phyloP scores from a whole-genome alignment of 768 basidiomycete species.

The Coprinopsis strossmayeri region DNA sequence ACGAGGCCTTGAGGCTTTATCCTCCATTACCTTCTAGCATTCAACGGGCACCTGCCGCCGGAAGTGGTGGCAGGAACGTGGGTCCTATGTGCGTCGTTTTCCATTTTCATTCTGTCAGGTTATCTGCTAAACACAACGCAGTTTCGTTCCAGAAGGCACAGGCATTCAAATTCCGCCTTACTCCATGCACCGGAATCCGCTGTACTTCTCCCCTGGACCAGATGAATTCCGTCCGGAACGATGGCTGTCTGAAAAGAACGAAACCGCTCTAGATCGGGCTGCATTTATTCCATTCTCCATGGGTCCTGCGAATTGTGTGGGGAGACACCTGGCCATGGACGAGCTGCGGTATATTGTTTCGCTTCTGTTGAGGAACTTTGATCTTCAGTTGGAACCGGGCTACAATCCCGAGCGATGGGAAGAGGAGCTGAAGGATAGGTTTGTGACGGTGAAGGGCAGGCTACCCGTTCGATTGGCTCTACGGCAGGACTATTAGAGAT shows the following conservation, averaged over 20 bases:
- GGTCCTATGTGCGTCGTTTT: background rate
- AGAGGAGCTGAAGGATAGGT: conserved; percentile 9
- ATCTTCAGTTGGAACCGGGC: conserved; percentile 4
- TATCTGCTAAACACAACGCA: background rate
- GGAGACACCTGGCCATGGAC: conserved; percentile 29
- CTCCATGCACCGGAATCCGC: conserved; percentile 27
- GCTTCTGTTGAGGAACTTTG: conserved; percentile 6
- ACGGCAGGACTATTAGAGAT: no score
- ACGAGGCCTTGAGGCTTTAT: background rate
- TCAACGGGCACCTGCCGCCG: conserved; percentile 1
- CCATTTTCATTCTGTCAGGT: background rate
- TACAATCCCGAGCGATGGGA: conserved; percentile 1
- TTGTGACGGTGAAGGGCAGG: conserved; percentile 10
- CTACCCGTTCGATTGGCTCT: no score
- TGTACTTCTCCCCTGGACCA: conserved; percentile 30
- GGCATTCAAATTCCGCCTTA: conserved; percentile 26
- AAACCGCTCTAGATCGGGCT: background rate
- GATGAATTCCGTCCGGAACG: conserved; percentile 31
- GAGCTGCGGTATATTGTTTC: conserved; percentile 24
- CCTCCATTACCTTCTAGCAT: background rate
- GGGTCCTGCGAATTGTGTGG: conserved; percentile 47
- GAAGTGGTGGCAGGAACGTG: background rate
- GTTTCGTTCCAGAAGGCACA: conserved; percentile 6
- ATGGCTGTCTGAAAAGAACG: conserved; percentile 19
- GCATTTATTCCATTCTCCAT: conserved; percentile 22